Conservation (phyloP, 75 land plant species). For the Selaginella moellendorffii region DNA sequence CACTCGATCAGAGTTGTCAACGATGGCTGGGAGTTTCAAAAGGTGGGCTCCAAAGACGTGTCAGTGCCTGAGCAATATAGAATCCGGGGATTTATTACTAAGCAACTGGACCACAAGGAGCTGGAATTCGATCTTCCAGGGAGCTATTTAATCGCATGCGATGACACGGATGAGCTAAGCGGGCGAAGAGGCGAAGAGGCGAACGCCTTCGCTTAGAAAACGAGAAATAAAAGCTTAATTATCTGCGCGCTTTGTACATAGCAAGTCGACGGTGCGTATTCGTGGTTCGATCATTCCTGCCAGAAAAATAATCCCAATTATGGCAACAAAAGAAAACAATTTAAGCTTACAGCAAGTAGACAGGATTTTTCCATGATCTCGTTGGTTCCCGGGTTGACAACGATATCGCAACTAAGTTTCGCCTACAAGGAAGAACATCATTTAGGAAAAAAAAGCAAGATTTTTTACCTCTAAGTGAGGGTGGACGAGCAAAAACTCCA, state of each 20-base stretch:
- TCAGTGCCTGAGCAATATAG: slow-evolving; percentile 55
- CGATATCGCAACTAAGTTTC: background rate
- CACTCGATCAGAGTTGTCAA: slow-evolving; percentile 34
- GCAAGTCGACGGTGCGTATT: too few relatives aligned
- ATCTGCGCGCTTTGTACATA: too few relatives aligned
- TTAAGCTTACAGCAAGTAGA: background rate
- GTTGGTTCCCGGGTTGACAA: background rate
- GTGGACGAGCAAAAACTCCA: background rate
- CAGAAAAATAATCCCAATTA: too few relatives aligned
- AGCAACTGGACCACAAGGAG: slow-evolving; percentile 44
- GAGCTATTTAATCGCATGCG: slow-evolving; percentile 11
- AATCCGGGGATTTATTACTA: slow-evolving; percentile 63
- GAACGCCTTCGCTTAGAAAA: background rate
- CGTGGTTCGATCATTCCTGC: too few relatives aligned
- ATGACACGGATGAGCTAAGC: too few relatives aligned
- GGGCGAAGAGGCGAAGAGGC: too few relatives aligned
- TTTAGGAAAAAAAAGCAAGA: too few relatives aligned
- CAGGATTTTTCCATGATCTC: background rate
- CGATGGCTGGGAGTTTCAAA: slow-evolving; percentile 52
- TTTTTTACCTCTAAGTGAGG: background rate
- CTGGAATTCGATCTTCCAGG: slow-evolving; percentile 41
- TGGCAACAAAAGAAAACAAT: too few relatives aligned
- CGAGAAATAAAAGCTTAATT: too few relatives aligned
- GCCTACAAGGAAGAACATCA: too few relatives aligned
- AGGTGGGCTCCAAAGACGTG: slow-evolving; percentile 40